Percentiles rank a stretch among this genome's conserved stretches.
phyloP scores from a whole-genome alignment of 2,329 filamentous ascomycete genomes.

The Hypoxylon sp. region DNA sequence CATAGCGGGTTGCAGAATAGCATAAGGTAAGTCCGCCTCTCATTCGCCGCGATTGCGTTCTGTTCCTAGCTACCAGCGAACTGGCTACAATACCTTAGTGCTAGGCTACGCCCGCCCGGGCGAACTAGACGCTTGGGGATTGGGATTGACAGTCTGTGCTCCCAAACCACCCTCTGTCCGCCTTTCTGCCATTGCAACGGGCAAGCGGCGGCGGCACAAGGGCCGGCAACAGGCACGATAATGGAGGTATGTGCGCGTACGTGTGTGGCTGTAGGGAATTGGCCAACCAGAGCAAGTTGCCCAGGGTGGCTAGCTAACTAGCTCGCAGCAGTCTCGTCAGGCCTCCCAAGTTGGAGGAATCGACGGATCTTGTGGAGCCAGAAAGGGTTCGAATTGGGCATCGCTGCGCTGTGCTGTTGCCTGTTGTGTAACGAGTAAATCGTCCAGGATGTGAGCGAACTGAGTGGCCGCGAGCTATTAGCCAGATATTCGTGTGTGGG shows the following conservation, averaged over 20 bases:
- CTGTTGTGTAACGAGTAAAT: conserved; percentile 39
- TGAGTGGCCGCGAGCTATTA: conserved; percentile 36
- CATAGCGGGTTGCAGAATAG: conserved; percentile 40
- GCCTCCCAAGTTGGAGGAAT: conserved; percentile 33
- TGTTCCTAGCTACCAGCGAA: conserved; percentile 41
- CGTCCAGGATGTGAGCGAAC: conserved; percentile 33
- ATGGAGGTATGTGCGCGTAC: conserved; percentile 18
- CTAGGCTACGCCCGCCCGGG: conserved; percentile 18
- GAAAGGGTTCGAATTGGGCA: conserved; percentile 33
- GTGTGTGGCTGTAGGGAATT: conserved; percentile 27
- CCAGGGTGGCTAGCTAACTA: conserved; percentile 25
- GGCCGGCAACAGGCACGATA: conserved; percentile 20
- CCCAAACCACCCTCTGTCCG: conserved; percentile 21
- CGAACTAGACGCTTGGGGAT: conserved; percentile 33
- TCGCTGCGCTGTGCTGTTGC: conserved; percentile 35
- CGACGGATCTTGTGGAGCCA: conserved; percentile 42
- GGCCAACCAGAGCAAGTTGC: conserved; percentile 14
- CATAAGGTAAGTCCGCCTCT: conserved; percentile 21
- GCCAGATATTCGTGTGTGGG: conserved; percentile 40
- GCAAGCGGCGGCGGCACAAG: conserved; percentile 1
- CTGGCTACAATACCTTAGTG: conserved; percentile 33
- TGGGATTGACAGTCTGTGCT: conserved; percentile 39
- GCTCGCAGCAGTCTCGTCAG: conserved; percentile 29
- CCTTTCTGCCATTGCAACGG: conserved; percentile 14
- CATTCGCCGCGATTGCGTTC: conserved; percentile 35